Conservation (phyloP, 2,329 filamentous ascomycete species). For the Fonsecaea multimorphosa region DNA sequence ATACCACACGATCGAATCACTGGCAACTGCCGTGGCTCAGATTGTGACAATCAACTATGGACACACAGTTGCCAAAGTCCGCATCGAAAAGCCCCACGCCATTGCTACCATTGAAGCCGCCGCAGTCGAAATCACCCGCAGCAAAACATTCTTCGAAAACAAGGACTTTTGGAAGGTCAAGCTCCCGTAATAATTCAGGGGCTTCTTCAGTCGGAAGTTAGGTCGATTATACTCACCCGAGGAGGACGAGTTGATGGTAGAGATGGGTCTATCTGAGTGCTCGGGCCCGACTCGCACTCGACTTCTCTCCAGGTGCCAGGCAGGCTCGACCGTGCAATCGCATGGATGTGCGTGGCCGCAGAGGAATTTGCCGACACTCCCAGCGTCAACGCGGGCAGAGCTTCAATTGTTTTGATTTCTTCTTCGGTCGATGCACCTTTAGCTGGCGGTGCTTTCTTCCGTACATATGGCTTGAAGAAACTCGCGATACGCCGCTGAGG, state of each 20-base stretch:
- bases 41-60: slow-evolving; percentile 54
- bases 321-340: slow-evolving; percentile 45
- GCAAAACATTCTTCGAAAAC: slow-evolving; percentile 51
- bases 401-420: not conserved
- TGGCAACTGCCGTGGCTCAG: slow-evolving; percentile 56
- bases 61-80: slow-evolving; percentile 55
- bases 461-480: slow-evolving; percentile 30
- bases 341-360: slow-evolving; percentile 33
- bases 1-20: slow-evolving; percentile 59
- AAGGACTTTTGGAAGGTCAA: slow-evolving; percentile 42
- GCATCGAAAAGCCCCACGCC: slow-evolving; percentile 58
- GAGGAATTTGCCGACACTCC: slow-evolving; percentile 5
- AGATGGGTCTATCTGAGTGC: not conserved
- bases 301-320: slow-evolving; percentile 45
- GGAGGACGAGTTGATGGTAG: slow-evolving; percentile 7
- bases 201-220: slow-evolving; percentile 31
- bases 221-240: slow-evolving; percentile 38
- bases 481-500: slow-evolving; percentile 25
- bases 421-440: not conserved
- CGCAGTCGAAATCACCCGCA: slow-evolving; percentile 57
- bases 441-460: not conserved
- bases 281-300: slow-evolving; percentile 32
- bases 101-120: slow-evolving; percentile 56
- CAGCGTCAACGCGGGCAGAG: slow-evolving; percentile 16
- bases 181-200: slow-evolving; percentile 26